Conservation (phyloP, 495 filamentous ascomycete genomes). For the Penicillium tannophilum region DNA sequence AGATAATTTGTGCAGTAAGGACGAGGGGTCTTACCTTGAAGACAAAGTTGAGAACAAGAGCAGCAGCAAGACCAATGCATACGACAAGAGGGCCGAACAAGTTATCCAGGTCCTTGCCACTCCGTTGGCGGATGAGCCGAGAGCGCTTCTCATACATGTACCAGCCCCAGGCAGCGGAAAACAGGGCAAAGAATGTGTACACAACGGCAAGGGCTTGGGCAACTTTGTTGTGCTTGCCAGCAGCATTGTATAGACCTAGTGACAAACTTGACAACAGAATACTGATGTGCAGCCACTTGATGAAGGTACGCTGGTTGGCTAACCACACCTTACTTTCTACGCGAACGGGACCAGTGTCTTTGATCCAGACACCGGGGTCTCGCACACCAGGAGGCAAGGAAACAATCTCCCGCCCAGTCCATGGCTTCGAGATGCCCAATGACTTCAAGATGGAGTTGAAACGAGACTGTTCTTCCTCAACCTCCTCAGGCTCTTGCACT, state of each 20-base stretch:
- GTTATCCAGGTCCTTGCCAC: constrained; percentile 91
- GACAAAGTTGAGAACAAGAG: constrained; percentile 83
- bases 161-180: constrained; percentile 86
- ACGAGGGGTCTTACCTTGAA: constrained; percentile 59
- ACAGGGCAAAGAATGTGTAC: constrained; percentile 80
- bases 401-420: constrained; percentile 45
- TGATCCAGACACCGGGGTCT: constrained; percentile 82
- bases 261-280: constrained; percentile 81
- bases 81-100: constrained; percentile 80
- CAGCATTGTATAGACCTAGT: constrained; percentile 84
- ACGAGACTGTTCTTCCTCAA: constrained; percentile 37
- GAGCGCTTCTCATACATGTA: constrained; percentile 74
- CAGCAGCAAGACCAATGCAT: constrained; percentile 74
- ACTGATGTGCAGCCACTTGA: constrained; percentile 96
- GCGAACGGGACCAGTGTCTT: constrained; percentile 84
- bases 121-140: constrained; percentile 77
- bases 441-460: constrained; percentile 66
- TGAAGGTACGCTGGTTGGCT: constrained; percentile 94
- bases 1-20: background rate
- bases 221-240: constrained; percentile 67
- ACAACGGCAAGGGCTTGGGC: constrained; percentile 75
- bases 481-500: constrained; percentile 21
- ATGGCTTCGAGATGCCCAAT: constrained; percentile 73
- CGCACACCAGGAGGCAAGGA: constrained; percentile 81
- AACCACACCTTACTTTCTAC: constrained; percentile 99